Conservation (phyloP, 345 rosid genomes). For the Punica granatum region DNA sequence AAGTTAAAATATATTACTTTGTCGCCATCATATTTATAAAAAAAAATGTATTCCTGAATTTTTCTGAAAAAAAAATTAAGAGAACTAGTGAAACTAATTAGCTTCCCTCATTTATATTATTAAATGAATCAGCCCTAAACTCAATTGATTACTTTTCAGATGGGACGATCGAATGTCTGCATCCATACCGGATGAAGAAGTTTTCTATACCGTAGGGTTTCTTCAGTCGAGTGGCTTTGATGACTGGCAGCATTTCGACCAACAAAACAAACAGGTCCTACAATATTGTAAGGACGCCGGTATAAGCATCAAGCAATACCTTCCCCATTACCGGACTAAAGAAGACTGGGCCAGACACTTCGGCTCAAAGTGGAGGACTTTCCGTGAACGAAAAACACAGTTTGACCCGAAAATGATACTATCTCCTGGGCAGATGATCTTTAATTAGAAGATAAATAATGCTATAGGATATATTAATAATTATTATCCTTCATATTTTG, state of each 20-base stretch:
- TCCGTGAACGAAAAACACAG: slow-evolving; percentile 38
- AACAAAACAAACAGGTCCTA: slow-evolving; percentile 48
- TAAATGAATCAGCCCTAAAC: not conserved
- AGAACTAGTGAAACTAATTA: not conserved
- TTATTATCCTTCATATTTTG: not conserved
- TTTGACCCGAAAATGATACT: slow-evolving; percentile 77
- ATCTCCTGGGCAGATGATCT: slow-evolving; percentile 86
- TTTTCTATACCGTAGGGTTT: slow-evolving; percentile 75
- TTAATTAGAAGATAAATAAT: slow-evolving; percentile 17
- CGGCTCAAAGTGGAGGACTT: slow-evolving; percentile 67
- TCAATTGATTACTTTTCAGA: slow-evolving; percentile 23
- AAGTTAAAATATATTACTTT: too few species aligned
- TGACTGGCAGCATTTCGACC: slow-evolving; percentile 44
- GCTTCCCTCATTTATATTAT: not conserved
- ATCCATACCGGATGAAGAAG: slow-evolving; percentile 61
- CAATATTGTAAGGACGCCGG: slow-evolving; percentile 47
- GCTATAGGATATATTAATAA: not conserved
- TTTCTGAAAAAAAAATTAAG: not conserved
- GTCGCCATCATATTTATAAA: too few species aligned
- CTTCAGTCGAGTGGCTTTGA: slow-evolving; percentile 59
- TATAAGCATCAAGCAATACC: slow-evolving; percentile 56
- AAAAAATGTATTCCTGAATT: not conserved
- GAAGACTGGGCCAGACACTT: slow-evolving; percentile 68
- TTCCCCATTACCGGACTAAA: slow-evolving; percentile 38
- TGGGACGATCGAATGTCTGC: slow-evolving; percentile 79